Conservation (phyloP, 2,329 filamentous ascomycete species). For the Hortaea sp. region DNA sequence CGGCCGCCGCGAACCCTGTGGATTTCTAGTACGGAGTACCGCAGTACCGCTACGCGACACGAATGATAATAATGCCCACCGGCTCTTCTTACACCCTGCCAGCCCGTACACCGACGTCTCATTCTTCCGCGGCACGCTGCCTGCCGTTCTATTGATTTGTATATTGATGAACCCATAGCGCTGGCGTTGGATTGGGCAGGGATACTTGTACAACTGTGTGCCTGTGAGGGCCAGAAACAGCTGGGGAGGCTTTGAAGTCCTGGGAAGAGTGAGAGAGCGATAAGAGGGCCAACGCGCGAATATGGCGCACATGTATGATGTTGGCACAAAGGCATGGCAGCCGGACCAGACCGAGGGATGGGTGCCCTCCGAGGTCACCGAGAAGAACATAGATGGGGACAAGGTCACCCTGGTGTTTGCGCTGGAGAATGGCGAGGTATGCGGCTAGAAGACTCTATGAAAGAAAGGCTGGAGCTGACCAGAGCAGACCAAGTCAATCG, state of each 20-base stretch:
- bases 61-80: background rate
- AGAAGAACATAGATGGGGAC: slow-evolving; percentile 72
- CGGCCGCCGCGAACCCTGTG: no score
- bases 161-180: background rate
- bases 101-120: background rate
- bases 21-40: no score
- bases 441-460: slow-evolving; percentile 6
- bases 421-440: slow-evolving; percentile 87
- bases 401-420: slow-evolving; percentile 82
- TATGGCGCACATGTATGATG: slow-evolving; percentile 62
- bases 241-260: background rate
- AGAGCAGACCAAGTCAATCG: slow-evolving; percentile 62
- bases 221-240: background rate
- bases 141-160: background rate
- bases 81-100: background rate
- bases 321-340: slow-evolving; percentile 97
- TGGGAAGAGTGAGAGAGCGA: background rate
- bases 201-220: background rate
- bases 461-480: slow-evolving; percentile 1
- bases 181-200: background rate
- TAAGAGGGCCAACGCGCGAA: background rate
- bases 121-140: background rate
- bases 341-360: slow-evolving; percentile 92
- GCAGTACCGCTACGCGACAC: no score
- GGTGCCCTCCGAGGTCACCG: slow-evolving; percentile 88